Evolutionary conservation across 371 early-diverging fungal species (phyloP).

Genomic region (Mortierella sp.): DNA sequence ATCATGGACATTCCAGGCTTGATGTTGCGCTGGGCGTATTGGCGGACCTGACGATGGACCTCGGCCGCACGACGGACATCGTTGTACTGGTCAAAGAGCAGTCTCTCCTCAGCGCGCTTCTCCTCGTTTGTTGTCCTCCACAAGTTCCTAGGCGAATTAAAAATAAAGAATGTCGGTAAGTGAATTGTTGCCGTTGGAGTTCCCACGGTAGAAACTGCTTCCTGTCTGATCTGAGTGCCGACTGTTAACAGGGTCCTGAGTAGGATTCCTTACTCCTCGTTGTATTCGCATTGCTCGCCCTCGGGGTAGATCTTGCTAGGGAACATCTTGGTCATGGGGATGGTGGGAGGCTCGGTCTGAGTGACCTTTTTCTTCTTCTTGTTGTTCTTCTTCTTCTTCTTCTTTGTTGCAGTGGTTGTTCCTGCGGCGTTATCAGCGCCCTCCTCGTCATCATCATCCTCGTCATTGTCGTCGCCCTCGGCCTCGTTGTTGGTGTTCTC

Average conservation of each 20-base stretch:
- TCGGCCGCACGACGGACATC: constrained; percentile 94
- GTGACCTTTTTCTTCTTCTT: constrained; percentile 72
- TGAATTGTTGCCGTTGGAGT: not conserved
- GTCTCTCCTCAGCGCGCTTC: constrained; percentile 78
- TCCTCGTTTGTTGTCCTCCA: constrained; percentile 87
- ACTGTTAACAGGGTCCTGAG: not conserved
- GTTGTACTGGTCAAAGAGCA: constrained; percentile 75
- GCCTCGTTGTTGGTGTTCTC: constrained; percentile 27
- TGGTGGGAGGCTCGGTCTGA: constrained; percentile 84
- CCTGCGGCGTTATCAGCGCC: constrained; percentile 34
- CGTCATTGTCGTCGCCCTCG: constrained; percentile 31
- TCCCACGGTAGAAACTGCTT: not conserved
- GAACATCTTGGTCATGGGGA: constrained; percentile 85
- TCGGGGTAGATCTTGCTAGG: constrained; percentile 76
- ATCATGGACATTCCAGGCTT: constrained; percentile 98
- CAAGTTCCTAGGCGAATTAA: constrained; percentile 65
- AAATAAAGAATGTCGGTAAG: not conserved
- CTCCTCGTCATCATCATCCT: constrained; percentile 45
- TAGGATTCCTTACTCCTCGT: constrained; percentile 72
- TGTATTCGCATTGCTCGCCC: constrained; percentile 82
- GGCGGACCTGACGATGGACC: constrained; percentile 93
- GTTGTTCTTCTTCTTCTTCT: constrained; percentile 79
- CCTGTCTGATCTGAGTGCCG: too few relatives aligned
- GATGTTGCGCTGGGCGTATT: constrained; percentile 85
- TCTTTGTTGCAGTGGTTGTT: constrained; percentile 56